Conservation (phyloP, 306 rosid species). For the Vigna nakashimae region DNA sequence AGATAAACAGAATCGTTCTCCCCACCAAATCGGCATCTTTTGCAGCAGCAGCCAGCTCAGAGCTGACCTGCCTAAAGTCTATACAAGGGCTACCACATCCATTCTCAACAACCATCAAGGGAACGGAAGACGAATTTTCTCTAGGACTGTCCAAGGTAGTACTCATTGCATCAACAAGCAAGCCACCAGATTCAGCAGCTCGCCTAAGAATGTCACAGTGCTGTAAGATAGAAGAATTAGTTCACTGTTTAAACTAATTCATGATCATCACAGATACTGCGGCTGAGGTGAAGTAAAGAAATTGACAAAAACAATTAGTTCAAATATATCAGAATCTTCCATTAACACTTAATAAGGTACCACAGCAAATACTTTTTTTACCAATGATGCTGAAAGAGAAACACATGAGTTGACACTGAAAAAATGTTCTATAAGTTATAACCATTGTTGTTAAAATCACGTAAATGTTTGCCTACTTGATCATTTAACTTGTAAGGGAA, state of each 20-base stretch:
- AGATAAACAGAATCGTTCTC: constrained; percentile 40
- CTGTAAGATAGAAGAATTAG: constrained; percentile 63
- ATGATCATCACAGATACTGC: neutral
- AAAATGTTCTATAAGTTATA: neutral
- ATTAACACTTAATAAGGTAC: constrained; percentile 9
- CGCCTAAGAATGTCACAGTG: constrained; percentile 95
- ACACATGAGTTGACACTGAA: constrained; percentile 11
- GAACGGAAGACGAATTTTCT: constrained; percentile 63
- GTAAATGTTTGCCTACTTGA: constrained; percentile 1
- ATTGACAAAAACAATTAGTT: constrained; percentile 4
- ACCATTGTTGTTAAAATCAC: constrained; percentile 18
- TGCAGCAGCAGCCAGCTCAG: constrained; percentile 93
- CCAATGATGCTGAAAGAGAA: neutral
- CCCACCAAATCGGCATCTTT: constrained; percentile 92
- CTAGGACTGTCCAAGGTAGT: constrained; percentile 60
- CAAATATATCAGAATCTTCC: neutral
- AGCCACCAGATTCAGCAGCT: constrained; percentile 97
- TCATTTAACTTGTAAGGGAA: constrained; percentile 8
- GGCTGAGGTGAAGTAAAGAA: constrained; percentile 6
- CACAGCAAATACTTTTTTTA: constrained; percentile 9
- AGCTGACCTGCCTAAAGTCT: constrained; percentile 99
- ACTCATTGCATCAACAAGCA: constrained; percentile 94
- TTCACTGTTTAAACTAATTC: constrained; percentile 7
- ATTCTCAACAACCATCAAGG: constrained; percentile 96
- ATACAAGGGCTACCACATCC: constrained; percentile 99